Base-by-base conservation (phyloP, 176 grass and related monocot genomes). In the Oryza punctata region DNA sequence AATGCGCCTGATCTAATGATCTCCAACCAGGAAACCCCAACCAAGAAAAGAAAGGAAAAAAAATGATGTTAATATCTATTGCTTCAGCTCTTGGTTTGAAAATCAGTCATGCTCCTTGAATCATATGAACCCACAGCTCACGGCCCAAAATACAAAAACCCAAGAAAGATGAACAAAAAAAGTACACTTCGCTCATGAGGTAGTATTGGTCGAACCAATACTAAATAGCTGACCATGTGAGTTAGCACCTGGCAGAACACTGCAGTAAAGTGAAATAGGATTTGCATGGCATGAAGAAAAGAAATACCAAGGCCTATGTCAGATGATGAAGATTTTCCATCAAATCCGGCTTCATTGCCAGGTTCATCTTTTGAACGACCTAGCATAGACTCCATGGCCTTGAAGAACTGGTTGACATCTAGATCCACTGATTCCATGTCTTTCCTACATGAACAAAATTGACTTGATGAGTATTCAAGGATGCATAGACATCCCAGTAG, bases 361-460 rank as follows among this genome's bases (percentile, higher is more conserved):
- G 41, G 78, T 77, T 74, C 76, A 65, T 81, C 85, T 46, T 43
- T 46, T 82, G 93, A 86, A 49, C 14, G 79, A 73, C 86, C 88
- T 41, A 92, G 67, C 38, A 91, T 87, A 5, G 93, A 98, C 72
- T 91, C 87, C 91, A 98, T 94, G 40, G 91, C 89, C 83, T 98
- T 95, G 70, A 95, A 90, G 70, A 98, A 98, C 76, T 95, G 91
- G 50, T 92, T 88, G 57, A 90, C 89, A 93, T 98, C 93, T 80
- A 98, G 85, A 85, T 98, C 85, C 46, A 98, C 96, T 24, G 87
- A 65, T 78, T 91, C 74, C 73, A 76, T 90, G 25, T 90, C 90
- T 76, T 89, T 95, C 71, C 75, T 87, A 38, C 12, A 78, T 43
- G 70, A 76, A 86, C 10, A 75, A 83, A 80, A 69, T 89, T 46